These are phyloP conservation scores for Mollisia scopiformis DNA, from an alignment of 2,329 filamentous ascomycete genomes.

Conservation along the genomic window DNA sequence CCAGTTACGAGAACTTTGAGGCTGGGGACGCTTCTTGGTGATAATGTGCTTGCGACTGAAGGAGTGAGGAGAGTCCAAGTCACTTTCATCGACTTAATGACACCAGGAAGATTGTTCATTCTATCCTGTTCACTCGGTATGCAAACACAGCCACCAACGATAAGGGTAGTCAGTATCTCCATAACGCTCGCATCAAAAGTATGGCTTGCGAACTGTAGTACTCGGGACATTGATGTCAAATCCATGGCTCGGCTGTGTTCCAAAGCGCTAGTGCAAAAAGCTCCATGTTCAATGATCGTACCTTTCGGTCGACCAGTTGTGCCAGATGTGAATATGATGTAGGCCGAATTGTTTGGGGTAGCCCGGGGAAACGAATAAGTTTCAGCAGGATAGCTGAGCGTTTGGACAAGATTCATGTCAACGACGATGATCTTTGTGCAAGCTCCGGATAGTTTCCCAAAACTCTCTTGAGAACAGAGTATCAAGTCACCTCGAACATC, in stretches of 20 bases:
- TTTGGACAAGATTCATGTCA: not conserved
- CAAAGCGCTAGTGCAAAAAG: slow-evolving; percentile 14
- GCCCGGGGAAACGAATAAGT: not conserved
- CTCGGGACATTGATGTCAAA: no score
- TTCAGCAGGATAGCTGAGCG: not conserved
- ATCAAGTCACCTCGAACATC: not conserved
- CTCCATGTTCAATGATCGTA: slow-evolving; percentile 18
- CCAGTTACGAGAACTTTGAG: slow-evolving; percentile 21
- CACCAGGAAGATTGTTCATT: slow-evolving; percentile 14
- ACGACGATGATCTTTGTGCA: not conserved
- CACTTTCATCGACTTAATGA: slow-evolving; percentile 21
- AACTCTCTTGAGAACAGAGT: not conserved
- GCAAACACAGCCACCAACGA: slow-evolving; percentile 26
- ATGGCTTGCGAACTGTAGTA: slow-evolving; percentile 24
- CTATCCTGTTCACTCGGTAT: slow-evolving; percentile 28
- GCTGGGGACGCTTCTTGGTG: slow-evolving; percentile 37
- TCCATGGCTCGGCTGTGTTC: slow-evolving; percentile 14
- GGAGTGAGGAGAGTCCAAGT: slow-evolving; percentile 27
- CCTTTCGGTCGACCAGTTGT: slow-evolving; percentile 34
- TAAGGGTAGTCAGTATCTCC: slow-evolving; percentile 27
- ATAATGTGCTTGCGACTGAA: slow-evolving; percentile 30
- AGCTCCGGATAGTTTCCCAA: not conserved
- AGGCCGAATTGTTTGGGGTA: no score
- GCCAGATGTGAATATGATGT: slow-evolving; percentile 31
- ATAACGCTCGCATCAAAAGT: slow-evolving; percentile 25